Base-by-base conservation (phyloP, 352 stramenopile genomes). In the Globisporangium lucens region DNA sequence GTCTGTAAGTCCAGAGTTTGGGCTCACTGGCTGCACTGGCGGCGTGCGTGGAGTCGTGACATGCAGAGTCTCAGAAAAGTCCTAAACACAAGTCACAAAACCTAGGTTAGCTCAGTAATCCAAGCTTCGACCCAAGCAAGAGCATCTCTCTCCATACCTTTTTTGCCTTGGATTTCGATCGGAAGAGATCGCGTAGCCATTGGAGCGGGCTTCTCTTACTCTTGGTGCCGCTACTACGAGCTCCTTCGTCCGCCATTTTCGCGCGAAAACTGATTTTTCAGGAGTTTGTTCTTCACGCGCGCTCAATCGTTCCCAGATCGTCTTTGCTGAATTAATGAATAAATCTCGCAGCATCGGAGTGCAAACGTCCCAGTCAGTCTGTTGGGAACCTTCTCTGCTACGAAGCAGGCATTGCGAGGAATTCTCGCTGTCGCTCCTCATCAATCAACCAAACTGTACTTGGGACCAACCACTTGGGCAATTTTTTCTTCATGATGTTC, bases 1-100 rank as follows among this genome's bases (percentile, higher is more conserved):
- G 20, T 69, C 65, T 7, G 71, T 72, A 13, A 80, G 71, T 15
- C 72, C 68, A 3, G 70, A 77, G 7, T 36, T 57, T 0, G 73
- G 67, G 38, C 71, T 77, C 29, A 15, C 6, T 7, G 51, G 47
- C 4, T 65, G 59, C 10, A 30, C 53, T 29, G 53, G 53, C 41
- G 63, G 63, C 27, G 63, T 68, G 41, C 53, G 53, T 22, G 63
- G 63, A 3, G 59, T 57, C 1, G 20, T 43, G 5, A 24, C 27
- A 13, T 20, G 59, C 0, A 41, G 41, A n/a, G 20, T 7, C 9
- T 53, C 36, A 27, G 41, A 60, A 20, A 30, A 20, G 2, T 47
- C 33, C 56, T 65, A 17, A 12, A 27, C 43, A 27, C 38, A 63
- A 30, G 43, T 51, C 17, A n/a, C 3, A 35, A 55, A 20, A 24